A percentile compares a stretch with the other conserved stretches of the same genome.
Evolutionary conservation across 768 basidiomycete species (phyloP).

Genomic region (Russula griseocarnosa): DNA sequence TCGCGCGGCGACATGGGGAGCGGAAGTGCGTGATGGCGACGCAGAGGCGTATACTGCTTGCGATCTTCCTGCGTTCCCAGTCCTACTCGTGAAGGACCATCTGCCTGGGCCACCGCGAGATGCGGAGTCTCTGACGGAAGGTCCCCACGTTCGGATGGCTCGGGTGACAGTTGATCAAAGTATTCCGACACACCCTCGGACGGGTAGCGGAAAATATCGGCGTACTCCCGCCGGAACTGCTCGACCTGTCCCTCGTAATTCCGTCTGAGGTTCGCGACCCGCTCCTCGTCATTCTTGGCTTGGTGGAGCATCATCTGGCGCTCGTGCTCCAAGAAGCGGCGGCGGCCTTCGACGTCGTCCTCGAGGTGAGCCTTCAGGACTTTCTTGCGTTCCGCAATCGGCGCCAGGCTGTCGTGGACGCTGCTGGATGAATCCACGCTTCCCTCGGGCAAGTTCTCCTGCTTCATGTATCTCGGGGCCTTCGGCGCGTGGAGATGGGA

Average conservation of each 20-base stretch:
- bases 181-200: too few relatives aligned
- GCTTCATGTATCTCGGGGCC: background rate
- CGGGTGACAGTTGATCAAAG: too few relatives aligned
- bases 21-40: background rate
- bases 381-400: background rate
- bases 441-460: slow-evolving; percentile 4
- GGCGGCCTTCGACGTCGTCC: background rate
- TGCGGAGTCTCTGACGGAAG: background rate
- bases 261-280: background rate
- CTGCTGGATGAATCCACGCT: background rate
- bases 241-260: background rate
- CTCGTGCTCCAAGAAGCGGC: background rate
- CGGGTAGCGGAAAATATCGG: background rate
- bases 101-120: background rate
- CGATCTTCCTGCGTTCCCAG: background rate
- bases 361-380: background rate
- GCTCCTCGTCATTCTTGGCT: slow-evolving; percentile 1
- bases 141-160: background rate
- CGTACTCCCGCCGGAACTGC: background rate
- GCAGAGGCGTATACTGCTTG: background rate
- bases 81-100: background rate
- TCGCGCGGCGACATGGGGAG: background rate
- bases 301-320: background rate
- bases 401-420: slow-evolving; percentile 10
- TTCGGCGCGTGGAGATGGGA: background rate